phyloP scores from a whole-genome alignment of 2,329 filamentous ascomycete species.

The Phyllosticta capitalensis region DNA sequence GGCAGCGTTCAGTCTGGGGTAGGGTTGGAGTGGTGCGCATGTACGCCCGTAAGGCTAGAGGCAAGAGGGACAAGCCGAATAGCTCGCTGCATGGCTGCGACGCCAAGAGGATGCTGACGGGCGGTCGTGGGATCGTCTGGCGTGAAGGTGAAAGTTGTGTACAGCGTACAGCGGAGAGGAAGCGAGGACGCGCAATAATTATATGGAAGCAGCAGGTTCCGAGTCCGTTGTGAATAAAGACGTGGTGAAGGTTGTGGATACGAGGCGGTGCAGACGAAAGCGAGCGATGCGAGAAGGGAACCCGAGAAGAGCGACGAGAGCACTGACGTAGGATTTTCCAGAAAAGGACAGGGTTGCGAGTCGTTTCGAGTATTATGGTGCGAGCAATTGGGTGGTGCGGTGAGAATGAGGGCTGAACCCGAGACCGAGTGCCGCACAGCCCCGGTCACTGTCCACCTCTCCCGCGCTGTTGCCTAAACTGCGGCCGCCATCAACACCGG shows the following conservation, averaged over 20 bases:
- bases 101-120: background rate
- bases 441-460: no score
- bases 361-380: no score
- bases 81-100: background rate
- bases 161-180: no score
- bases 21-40: background rate
- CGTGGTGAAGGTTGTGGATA: no score
- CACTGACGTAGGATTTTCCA: no score
- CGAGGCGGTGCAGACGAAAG: background rate
- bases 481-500: conserved; percentile 92
- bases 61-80: background rate
- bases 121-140: no score
- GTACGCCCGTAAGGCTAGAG: background rate
- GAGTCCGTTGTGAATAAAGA: background rate
- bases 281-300: background rate
- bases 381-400: no score
- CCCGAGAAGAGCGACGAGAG: background rate
- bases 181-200: background rate
- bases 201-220: background rate
- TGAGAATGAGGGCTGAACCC: no score
- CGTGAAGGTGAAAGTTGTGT: no score
- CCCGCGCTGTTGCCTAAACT: conserved; percentile 57
- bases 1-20: background rate
- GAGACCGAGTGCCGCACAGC: background rate
- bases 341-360: no score